A percentile compares a stretch with the other conserved stretches of the same genome.
Conservation (phyloP, 2,329 filamentous ascomycete genomes). For the Allantophomopsis cytisporea region DNA sequence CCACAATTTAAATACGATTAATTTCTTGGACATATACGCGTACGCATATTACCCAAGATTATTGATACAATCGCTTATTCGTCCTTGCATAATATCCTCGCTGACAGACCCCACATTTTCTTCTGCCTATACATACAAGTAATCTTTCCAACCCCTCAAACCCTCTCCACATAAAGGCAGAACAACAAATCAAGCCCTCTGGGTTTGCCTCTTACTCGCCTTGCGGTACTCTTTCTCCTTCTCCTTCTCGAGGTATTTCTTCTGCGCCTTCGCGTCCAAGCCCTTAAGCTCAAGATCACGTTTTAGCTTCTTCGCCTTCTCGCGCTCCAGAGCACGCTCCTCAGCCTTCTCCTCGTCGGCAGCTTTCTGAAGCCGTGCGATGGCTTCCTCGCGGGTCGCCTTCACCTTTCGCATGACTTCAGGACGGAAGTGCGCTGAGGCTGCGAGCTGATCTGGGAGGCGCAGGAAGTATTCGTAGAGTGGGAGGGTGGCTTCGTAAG, state of each 20-base stretch:
- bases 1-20: too few relatives aligned
- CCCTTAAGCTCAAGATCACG: constrained; percentile 68
- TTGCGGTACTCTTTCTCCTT: constrained; percentile 57
- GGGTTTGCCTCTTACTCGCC: constrained; percentile 47
- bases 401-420: constrained; percentile 82
- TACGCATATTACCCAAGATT: too few relatives aligned
- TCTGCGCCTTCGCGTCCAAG: constrained; percentile 71
- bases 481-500: constrained; percentile 53
- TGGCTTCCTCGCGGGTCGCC: constrained; percentile 65
- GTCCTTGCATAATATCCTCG: too few relatives aligned
- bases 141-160: too few relatives aligned
- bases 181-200: constrained; percentile 9
- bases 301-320: constrained; percentile 77
- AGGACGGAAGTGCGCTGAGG: constrained; percentile 70
- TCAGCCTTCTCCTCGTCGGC: constrained; percentile 73
- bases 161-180: too few relatives aligned
- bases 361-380: constrained; percentile 64
- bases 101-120: too few relatives aligned
- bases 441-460: constrained; percentile 69
- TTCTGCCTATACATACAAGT: too few relatives aligned
- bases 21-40: too few relatives aligned
- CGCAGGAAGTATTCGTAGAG: constrained; percentile 74
- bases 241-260: constrained; percentile 74
- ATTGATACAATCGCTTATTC: too few relatives aligned
- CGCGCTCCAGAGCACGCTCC: constrained; percentile 58